A percentile compares a stretch with the other conserved stretches of the same genome.
Evolutionary conservation across 768 basidiomycete genomes (phyloP).

Genomic region (Podaxis sp.): DNA sequence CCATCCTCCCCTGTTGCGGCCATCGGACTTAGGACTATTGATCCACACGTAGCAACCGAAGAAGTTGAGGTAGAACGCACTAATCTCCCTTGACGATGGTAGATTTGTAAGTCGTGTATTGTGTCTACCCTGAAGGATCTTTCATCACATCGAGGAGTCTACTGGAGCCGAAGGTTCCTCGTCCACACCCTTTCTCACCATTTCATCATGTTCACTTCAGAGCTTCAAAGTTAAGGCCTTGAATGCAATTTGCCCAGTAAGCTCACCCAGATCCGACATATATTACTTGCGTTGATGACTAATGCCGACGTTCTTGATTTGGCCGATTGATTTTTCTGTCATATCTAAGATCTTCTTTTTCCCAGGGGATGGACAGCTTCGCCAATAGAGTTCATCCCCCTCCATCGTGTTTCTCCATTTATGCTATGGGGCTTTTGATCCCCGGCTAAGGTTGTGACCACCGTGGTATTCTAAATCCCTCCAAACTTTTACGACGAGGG

Average conservation of each 20-base stretch:
- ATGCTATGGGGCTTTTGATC: constrained; percentile 3
- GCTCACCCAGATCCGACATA: not conserved
- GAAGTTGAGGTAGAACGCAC: not conserved
- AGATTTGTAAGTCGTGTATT: not conserved
- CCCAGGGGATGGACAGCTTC: not conserved
- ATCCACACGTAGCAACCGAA: not conserved
- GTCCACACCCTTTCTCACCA: too few species aligned
- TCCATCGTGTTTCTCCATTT: constrained; percentile 9
- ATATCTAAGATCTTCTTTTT: constrained; percentile 9
- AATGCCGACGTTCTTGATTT: not conserved
- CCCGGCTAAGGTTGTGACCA: not conserved
- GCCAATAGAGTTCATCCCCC: constrained; percentile 1
- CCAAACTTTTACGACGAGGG: constrained; percentile 17
- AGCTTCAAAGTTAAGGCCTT: not conserved
- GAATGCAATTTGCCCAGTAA: not conserved
- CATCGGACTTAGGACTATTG: not conserved
- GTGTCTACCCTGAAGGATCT: too few species aligned
- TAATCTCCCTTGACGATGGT: not conserved
- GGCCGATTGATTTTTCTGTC: not conserved
- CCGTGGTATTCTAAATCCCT: not conserved
- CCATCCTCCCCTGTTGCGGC: not conserved
- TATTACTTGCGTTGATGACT: not conserved
- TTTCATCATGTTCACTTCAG: too few species aligned
- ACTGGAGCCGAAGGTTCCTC: too few species aligned
- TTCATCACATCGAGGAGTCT: too few species aligned